These are phyloP conservation scores for Phoma herbarum DNA, from an alignment of 2,329 filamentous ascomycete species.

Conservation along the genomic window DNA sequence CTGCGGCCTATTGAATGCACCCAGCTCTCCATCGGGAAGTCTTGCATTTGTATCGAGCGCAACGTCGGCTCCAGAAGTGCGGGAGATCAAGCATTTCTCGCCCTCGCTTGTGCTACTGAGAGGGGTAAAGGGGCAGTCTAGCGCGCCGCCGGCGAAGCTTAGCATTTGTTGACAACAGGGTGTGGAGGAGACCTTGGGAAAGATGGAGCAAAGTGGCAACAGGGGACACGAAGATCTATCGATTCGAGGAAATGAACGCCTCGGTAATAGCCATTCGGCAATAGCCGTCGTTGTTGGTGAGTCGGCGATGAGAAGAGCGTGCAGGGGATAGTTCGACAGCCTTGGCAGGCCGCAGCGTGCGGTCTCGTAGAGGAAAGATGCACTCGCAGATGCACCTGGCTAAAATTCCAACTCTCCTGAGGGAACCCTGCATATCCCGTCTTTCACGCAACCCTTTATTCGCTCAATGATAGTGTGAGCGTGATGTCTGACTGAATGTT, in stretches of 20 bases:
- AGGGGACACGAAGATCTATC: conserved; percentile 2
- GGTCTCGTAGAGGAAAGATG: conserved; percentile 4
- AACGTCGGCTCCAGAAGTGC: conserved; percentile 9
- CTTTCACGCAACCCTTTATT: not conserved
- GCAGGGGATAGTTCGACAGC: not conserved
- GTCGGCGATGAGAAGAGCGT: not conserved
- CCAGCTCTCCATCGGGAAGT: conserved; percentile 17
- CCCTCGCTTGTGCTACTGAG: conserved; percentile 17
- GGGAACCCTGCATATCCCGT: not conserved
- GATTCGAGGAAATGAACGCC: conserved; percentile 1
- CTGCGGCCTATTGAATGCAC: conserved; percentile 12
- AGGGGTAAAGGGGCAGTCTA: conserved; percentile 12
- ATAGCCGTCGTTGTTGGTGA: not conserved
- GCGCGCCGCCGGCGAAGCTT: conserved; percentile 16
- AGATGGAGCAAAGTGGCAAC: conserved; percentile 5
- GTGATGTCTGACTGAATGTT: not conserved
- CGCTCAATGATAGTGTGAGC: not conserved
- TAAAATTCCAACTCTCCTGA: not conserved
- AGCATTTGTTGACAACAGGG: conserved; percentile 3
- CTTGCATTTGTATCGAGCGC: conserved; percentile 5
- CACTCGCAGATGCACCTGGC: conserved; percentile 12
- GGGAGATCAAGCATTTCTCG: conserved; percentile 18
- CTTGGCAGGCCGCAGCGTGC: not conserved
- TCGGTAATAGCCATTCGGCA: not conserved
- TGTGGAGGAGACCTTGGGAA: not conserved